Base-by-base conservation (phyloP, 2,329 filamentous ascomycete genomes). In the Microdochium paspali region DNA sequence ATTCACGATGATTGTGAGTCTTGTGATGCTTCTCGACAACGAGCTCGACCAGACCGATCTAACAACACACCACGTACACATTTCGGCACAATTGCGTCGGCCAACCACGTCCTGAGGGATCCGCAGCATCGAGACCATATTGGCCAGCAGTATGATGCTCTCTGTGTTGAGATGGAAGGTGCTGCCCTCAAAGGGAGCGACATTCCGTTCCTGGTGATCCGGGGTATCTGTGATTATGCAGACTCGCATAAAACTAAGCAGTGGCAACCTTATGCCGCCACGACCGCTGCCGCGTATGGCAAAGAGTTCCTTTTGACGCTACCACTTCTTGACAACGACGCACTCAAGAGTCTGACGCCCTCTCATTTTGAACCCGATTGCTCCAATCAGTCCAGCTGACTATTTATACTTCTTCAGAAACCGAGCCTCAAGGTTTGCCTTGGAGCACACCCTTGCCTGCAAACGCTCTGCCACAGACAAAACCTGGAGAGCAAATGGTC, bases 101-200 rank as follows among this genome's bases (percentile, higher is more conserved):
- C 43, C 4, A 55, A 54, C 24, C 48, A 48, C 31, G 48, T 55
- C 3, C 50, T 55, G 9, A 51, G 49, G 39, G 39, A 55, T 44
- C 44, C 45, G 4, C 15, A 20, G 13, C 39, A 25, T 9, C 52
- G 52, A 40, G 49, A 55, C 24, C 24, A 24, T n/a, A 24, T 50
- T 4, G 50, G 47, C 3, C 18, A 21, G 4, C 49, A 58, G 20
- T 45, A 26, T 26, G n/a, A 23, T 25, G 42, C 24, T 24, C 42
- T 54, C 5, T 55, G 51, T 35, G 50, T 55, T 31, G 50, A 53
- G 44, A 53, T 55, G 53, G 30, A 55, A 26, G 42, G 23, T 24
- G 45, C 31, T 40, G 45, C 30, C 15, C 20, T 46, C 6, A 13
- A 44, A 25, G 42, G 28, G 13, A 18, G 24, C 24, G 31, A 39